These are phyloP conservation scores for Candida neerlandica DNA, from an alignment of 1,139 yeast genomes.

Conservation along the genomic window DNA sequence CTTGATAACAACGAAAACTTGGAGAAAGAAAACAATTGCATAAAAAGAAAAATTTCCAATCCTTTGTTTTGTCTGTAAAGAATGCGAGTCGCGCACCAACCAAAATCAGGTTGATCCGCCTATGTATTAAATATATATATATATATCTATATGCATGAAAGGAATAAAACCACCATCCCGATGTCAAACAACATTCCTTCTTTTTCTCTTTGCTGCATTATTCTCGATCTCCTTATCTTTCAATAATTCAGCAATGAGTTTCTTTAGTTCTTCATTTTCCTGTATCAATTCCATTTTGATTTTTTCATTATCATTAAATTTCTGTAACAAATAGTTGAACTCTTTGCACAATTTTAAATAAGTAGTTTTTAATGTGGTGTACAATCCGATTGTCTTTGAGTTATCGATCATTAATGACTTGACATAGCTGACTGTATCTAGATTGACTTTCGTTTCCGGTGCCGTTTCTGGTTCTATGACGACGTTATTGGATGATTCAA, in stretches of 20 bases:
- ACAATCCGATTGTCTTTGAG: conserved; percentile 32
- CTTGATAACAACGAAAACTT: not conserved
- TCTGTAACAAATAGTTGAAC: conserved; percentile 35
- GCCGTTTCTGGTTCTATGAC: not conserved
- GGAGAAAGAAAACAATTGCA: not conserved
- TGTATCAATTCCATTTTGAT: conserved; percentile 36
- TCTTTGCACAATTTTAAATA: conserved; percentile 41
- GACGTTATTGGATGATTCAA: conserved; percentile 3
- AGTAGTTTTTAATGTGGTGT: conserved; percentile 35
- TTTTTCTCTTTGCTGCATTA: not conserved
- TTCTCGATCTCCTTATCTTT: conserved; percentile 6
- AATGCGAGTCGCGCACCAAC: not conserved
- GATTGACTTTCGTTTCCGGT: conserved; percentile 12
- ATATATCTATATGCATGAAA: not conserved
- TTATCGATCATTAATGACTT: conserved; percentile 34
- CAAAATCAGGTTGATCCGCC: not conserved
- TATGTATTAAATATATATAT: not conserved
- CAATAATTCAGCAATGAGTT: conserved; percentile 25
- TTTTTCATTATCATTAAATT: conserved; percentile 39
- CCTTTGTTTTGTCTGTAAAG: not conserved
- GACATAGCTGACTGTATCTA: conserved; percentile 26
- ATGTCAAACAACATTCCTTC: not conserved
- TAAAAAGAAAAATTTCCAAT: not conserved
- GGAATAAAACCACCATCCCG: not conserved
- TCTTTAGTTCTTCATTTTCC: conserved; percentile 37